Evolutionary conservation across 2,329 filamentous ascomycete species (phyloP).

Genomic region (Torrubiellomyces zombiae): DNA sequence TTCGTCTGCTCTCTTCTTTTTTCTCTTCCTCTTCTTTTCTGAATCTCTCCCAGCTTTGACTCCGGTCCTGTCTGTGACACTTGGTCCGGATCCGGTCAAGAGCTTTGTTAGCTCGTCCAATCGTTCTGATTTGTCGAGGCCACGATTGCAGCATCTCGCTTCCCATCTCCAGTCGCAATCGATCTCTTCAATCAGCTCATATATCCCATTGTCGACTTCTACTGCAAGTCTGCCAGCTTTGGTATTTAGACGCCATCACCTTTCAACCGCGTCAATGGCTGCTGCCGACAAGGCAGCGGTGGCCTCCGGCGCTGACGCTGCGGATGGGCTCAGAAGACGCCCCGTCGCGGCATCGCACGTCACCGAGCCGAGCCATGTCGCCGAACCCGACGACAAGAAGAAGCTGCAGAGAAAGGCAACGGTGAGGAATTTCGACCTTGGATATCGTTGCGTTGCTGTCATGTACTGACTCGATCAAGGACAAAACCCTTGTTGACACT

Average conservation of each 20-base stretch:
- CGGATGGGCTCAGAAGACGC: constrained; percentile 39
- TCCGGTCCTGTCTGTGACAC: too few relatives aligned
- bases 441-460: too few relatives aligned
- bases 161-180: constrained; percentile 5
- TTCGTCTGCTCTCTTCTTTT: constrained; percentile 6
- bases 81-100: too few relatives aligned
- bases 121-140: constrained; percentile 8
- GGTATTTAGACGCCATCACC: too few relatives aligned
- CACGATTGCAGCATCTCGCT: constrained; percentile 5
- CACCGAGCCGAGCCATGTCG: constrained; percentile 17
- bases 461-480: too few relatives aligned
- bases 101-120: constrained; percentile 20
- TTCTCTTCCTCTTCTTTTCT: constrained; percentile 6
- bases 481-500: constrained; percentile 41
- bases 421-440: too few relatives aligned
- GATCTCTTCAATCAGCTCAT: not conserved
- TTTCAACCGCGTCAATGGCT: too few relatives aligned
- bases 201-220: too few relatives aligned
- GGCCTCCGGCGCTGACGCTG: constrained; percentile 43
- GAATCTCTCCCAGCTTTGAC: too few relatives aligned
- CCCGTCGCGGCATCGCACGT: constrained; percentile 21
- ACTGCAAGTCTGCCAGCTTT: not conserved
- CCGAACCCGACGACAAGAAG: constrained; percentile 44
- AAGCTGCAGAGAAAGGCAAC: too few relatives aligned
- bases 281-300: constrained; percentile 36